These are phyloP conservation scores for Dissophora globulifera DNA, from an alignment of 192 early-diverging fungal genomes.

Conservation along the genomic window DNA sequence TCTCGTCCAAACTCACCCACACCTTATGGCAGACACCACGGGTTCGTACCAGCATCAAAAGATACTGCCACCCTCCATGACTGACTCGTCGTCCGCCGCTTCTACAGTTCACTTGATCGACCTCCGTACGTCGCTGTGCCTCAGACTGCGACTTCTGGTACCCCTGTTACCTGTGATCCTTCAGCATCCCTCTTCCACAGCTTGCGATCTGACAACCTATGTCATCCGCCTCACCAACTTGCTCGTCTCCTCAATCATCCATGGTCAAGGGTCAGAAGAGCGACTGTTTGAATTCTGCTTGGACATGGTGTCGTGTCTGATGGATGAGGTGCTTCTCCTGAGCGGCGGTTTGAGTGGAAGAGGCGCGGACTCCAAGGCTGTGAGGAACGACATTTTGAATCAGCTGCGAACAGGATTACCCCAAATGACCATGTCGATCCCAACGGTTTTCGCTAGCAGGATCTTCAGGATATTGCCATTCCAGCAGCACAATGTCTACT, in stretches of 20 bases:
- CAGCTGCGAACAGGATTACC: conserved; percentile 51
- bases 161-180: conserved; percentile 61
- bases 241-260: conserved; percentile 58
- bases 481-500: conserved; percentile 64
- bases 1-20: conserved; percentile 11
- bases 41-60: conserved; percentile 6
- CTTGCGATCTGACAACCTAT: conserved; percentile 58
- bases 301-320: conserved; percentile 62
- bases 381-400: conserved; percentile 55
- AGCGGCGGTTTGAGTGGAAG: conserved; percentile 6
- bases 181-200: conserved; percentile 54
- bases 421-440: conserved; percentile 48
- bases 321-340: conserved; percentile 55
- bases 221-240: conserved; percentile 55
- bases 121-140: conserved; percentile 52
- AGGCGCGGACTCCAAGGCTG: conserved; percentile 53
- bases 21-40: conserved; percentile 2
- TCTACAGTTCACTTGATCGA: conserved; percentile 23
- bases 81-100: not conserved
- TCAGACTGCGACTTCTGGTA: conserved; percentile 58
- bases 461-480: conserved; percentile 64
- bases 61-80: no score
- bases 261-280: conserved; percentile 65
- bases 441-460: conserved; percentile 59
- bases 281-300: conserved; percentile 66